Base-by-base conservation (phyloP, 805 yeast species). In the Ogataea nitratoaversa region DNA sequence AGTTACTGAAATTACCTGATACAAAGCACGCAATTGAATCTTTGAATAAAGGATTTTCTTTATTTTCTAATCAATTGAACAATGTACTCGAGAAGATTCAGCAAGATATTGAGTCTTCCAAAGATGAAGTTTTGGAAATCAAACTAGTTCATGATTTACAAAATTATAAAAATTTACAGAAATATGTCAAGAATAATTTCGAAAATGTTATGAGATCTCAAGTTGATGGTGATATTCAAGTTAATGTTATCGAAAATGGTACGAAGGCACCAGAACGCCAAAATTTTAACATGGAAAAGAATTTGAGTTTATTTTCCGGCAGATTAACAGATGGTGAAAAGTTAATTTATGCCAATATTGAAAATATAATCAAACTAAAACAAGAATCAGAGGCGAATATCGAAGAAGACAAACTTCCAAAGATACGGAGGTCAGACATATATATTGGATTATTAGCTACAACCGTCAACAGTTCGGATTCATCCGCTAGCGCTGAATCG, bases 271-370 rank as follows among this genome's bases (percentile, higher is more conserved):
- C 8, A 52, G 49, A 40, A 32, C 59, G 56, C 30, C n/a, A 13
- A 16, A 55, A 50, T 23, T 60, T 53, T 24, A 50, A 57, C 24
- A 47, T 49, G 11, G 34, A 44, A 22, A 69, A 74, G 23, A 76
- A 76, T 36, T 72, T 91, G 52, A 82, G 83, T 46, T 60, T 85
- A 50, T 87, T 89, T 57, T 66, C 72, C 17, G 97, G 97, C 8
- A 83, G 84, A 47, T 54, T 79, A 1, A 74, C 79, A 32, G 95
- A 88, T 59, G 97, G 93, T 12, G 95, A 85, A 54, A 91, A 93
- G 60, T 73, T 93, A 43, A 84, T 95, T 30, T 72, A 77, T 53
- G 98, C 97, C 4, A 90, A 88, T 56, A 71, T 91, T 52, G 96
- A 88, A 23, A 78, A 79, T 39, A 78, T 81, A n/a, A 72, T 82